phyloP scores from a whole-genome alignment of 2,329 filamentous ascomycete species.

The Knoxdaviesia capensis region DNA sequence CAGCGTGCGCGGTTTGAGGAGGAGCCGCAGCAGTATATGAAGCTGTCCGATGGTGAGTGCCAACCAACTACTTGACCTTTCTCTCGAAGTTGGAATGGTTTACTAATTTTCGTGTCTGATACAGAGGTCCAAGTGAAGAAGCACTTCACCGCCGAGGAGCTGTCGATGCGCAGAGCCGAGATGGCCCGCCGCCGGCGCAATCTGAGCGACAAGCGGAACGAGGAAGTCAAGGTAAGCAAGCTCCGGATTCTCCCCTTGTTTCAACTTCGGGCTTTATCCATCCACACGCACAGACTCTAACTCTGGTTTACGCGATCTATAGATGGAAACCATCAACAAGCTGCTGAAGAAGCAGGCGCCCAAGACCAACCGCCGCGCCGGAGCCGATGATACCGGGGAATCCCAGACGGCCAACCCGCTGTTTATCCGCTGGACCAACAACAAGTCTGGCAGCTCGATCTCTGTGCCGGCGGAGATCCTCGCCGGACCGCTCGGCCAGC shows the following conservation, averaged over 20 bases:
- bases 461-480: slow-evolving; percentile 51
- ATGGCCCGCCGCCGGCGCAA: slow-evolving; percentile 42
- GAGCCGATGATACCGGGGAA: slow-evolving; percentile 11
- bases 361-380: slow-evolving; percentile 40
- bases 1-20: slow-evolving; percentile 40
- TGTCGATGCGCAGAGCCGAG: slow-evolving; percentile 40
- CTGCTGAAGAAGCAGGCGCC: slow-evolving; percentile 71
- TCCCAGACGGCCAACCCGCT: slow-evolving; percentile 25
- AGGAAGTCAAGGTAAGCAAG: slow-evolving; percentile 36
- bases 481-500: slow-evolving; percentile 34
- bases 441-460: slow-evolving; percentile 38
- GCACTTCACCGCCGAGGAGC: slow-evolving; percentile 37
- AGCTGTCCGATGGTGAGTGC: slow-evolving; percentile 35
- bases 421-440: slow-evolving; percentile 54
- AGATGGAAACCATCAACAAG: slow-evolving; percentile 87
- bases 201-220: slow-evolving; percentile 43
- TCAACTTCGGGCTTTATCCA: not conserved
- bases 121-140: slow-evolving; percentile 45
- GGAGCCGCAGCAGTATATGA: slow-evolving; percentile 32
- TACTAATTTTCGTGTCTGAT: not conserved
- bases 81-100: not conserved
- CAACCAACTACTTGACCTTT: not conserved
- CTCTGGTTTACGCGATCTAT: not conserved
- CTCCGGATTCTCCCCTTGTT: not conserved
- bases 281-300: not conserved